Evolutionary conservation across 441 rosid species (phyloP), one percentile per base, ranked within the genome.

Genomic region (Breynia disticha): DNA sequence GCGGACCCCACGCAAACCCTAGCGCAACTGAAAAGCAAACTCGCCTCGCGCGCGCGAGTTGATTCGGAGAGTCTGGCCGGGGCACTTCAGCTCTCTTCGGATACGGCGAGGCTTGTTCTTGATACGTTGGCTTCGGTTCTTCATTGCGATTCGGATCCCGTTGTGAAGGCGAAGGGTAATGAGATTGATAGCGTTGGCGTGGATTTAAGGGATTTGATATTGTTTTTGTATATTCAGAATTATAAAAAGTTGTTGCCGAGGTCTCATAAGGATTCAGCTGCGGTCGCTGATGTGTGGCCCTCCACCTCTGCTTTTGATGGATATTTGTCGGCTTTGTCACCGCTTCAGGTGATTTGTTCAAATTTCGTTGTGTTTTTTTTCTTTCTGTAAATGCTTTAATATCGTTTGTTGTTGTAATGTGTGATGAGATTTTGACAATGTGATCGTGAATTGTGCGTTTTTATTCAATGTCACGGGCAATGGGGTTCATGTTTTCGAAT

Each of bases 211-310:
- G 96, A 94, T 82, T 83, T 94, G 72, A 67, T 87, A 37, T 56
- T 87, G 64, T 94, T 94, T 48, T 62, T 94, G 65, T 94, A 89
- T 39, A 85, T 94, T 69, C 99, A 94, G 61, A 89, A 96, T 15
- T 94, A 89, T 66, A 94, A 89, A 79, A 87, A 77, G 77, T 65
- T 94, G 67, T 60, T 83, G 59, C 99, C 97, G 2, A 80, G 96
- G 70, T 67, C 95, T 59, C 94, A 94, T 48, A 94, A 85, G 75
- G 99, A 94, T 55, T 73, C 97, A 5, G 97, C 89, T 3, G 72
- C 99, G 2, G 94, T 93, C 19, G 96, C 97, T 11, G 99, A 93
- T 67, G 97, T 89, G 1, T 94, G 97, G 99, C 99, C 99, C 0
- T 94, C 99, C 19, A 89, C 95, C 44, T 94, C 99, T 1, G 99